Percentiles rank a stretch among this genome's conserved stretches.
Conservation (phyloP, 2,329 filamentous ascomycete genomes). For the Sporothrix brasiliensis region DNA sequence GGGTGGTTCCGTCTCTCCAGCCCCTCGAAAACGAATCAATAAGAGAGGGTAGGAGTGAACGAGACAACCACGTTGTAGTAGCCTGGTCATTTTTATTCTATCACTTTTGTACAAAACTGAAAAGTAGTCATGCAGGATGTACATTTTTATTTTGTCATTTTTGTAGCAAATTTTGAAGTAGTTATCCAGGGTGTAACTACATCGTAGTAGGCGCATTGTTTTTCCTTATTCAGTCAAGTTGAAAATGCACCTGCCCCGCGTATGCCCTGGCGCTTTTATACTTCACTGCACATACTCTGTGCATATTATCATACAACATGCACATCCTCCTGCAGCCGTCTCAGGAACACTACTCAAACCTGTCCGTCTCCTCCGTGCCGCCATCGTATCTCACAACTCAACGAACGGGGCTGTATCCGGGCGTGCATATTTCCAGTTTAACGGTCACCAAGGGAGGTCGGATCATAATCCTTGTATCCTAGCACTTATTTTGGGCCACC, state of each 20-base stretch:
- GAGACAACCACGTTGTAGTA: neutral
- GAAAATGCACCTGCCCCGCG: neutral
- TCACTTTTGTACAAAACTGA: neutral
- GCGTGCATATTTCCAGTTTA: slow-evolving; percentile 12
- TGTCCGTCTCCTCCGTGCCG: neutral
- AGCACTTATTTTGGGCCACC: neutral
- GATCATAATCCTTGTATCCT: neutral
- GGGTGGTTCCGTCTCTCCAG: neutral
- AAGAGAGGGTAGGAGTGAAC: too few species aligned
- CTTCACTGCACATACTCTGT: too few species aligned
- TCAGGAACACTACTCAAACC: neutral
- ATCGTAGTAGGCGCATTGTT: slow-evolving; percentile 17
- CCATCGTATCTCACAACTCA: neutral
- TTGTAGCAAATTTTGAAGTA: neutral
- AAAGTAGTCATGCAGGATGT: neutral
- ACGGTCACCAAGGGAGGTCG: neutral
- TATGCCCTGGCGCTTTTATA: neutral
- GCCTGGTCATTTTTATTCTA: slow-evolving; percentile 3
- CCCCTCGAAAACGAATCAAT: neutral
- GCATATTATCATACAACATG: neutral
- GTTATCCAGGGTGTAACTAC: neutral
- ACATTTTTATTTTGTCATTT: neutral
- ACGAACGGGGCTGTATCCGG: neutral
- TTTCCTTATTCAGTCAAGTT: slow-evolving; percentile 22
- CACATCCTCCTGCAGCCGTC: slow-evolving; percentile 17